Percentiles rank a stretch among this genome's conserved stretches.
Evolutionary conservation across 306 rosid species (phyloP).

Genomic region (Mimosa pudica): DNA sequence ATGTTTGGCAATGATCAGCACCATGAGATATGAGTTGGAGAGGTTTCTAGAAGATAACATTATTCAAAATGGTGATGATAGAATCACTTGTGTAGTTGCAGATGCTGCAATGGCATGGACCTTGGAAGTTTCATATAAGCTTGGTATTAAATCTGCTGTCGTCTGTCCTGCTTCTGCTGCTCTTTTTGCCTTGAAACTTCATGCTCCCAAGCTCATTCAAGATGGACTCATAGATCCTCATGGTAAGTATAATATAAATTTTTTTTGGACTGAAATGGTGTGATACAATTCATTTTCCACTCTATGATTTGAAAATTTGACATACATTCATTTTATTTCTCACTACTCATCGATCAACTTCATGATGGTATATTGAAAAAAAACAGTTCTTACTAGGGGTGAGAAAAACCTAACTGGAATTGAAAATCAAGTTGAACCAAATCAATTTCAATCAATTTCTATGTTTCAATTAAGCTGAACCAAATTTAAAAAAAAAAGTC

Average conservation of each 20-base stretch:
- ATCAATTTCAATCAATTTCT: too few species aligned
- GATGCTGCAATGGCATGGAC: neutral
- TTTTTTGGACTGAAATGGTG: neutral
- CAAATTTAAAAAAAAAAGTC: too few species aligned
- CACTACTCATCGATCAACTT: too few species aligned
- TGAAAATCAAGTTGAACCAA: too few species aligned
- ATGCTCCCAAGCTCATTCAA: neutral
- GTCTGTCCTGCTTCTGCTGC: neutral
- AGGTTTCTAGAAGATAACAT: neutral
- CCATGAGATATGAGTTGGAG: neutral
- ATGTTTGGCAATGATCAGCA: neutral
- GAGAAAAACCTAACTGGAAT: too few species aligned
- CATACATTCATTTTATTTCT: too few species aligned
- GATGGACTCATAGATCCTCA: neutral
- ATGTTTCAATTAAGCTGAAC: too few species aligned
- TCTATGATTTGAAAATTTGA: too few species aligned
- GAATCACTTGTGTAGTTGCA: neutral
- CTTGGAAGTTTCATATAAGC: neutral
- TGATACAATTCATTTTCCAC: too few species aligned
- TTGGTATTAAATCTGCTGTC: neutral
- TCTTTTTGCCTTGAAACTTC: constrained; percentile 1
- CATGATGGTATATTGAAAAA: too few species aligned
- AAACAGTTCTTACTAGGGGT: too few species aligned
- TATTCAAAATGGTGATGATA: neutral
- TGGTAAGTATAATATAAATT: neutral